A percentile compares a stretch with the other conserved stretches of the same genome.
phyloP scores from a whole-genome alignment of 768 basidiomycete species.

The Naganishia onofrii region DNA sequence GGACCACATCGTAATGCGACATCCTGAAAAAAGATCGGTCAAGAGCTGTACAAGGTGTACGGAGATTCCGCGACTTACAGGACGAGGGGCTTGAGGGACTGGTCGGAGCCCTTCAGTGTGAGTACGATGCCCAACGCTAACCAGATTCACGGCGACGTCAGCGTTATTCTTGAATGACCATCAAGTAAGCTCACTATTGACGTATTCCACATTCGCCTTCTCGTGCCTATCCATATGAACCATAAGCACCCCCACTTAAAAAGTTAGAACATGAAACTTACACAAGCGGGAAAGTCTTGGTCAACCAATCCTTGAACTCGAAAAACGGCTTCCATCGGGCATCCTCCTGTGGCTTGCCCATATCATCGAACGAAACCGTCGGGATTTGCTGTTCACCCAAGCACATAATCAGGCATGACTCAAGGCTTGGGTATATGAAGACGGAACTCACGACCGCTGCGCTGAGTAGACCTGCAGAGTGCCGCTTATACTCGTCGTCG shows the following conservation, averaged over 20 bases:
- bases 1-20: slow-evolving; percentile 50
- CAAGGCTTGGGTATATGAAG: neutral
- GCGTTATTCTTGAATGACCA: no score
- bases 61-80: slow-evolving; percentile 29
- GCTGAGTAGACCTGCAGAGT: slow-evolving; percentile 34
- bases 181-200: slow-evolving; percentile 39
- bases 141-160: neutral
- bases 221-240: slow-evolving; percentile 29
- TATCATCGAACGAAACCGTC: slow-evolving; percentile 48
- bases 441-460: slow-evolving; percentile 42
- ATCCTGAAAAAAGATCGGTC: slow-evolving; percentile 20
- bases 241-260: neutral
- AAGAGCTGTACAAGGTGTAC: neutral
- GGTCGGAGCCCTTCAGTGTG: slow-evolving; percentile 45
- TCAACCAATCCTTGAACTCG: slow-evolving; percentile 47
- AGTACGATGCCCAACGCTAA: slow-evolving; percentile 44
- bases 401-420: neutral
- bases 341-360: slow-evolving; percentile 50
- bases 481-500: slow-evolving; percentile 39
- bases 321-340: slow-evolving; percentile 50
- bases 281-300: slow-evolving; percentile 44
- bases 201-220: slow-evolving; percentile 43
- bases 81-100: slow-evolving; percentile 46
- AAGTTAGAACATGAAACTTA: slow-evolving; percentile 18
- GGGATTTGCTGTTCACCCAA: slow-evolving; percentile 41